Evolutionary conservation across 306 rosid genomes (phyloP), one percentile per base, ranked within the genome.

Genomic region (Dryas alaskensis): DNA sequence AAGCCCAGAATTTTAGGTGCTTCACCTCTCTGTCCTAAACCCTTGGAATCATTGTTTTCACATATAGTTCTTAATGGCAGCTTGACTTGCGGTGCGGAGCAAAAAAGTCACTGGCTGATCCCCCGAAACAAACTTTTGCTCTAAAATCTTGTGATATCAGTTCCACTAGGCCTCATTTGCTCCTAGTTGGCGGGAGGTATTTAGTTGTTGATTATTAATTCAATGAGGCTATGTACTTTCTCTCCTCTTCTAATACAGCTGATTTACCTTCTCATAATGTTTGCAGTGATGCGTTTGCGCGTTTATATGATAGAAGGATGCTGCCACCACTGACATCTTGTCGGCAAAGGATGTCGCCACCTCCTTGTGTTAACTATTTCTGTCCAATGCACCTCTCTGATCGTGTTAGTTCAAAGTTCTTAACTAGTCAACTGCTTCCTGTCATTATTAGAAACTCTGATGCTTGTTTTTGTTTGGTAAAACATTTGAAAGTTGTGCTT

Each of bases 361-460:
- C 99, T 81, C 93, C 88, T 64, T 95, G 99, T 78, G 96, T 92
- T 80, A 92, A 86, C 84, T 95, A 90, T 81, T 95, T 91, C 80
- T 92, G 99, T 76, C 99, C 99, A 17, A 90, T 90, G 96, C 99
- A 95, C 84, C 99, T 95, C 73, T 92, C 99, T 69, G 97, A 92
- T 16, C 90, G 87, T 75, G 99, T 95, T 73, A 87, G 97, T 88
- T 79, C 48, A 64, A 46, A 59, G 60, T 65, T 73, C 61, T 42
- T 81, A n/a, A 31, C 67, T 70, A 57, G 65, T 42, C 39, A 46
- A 42, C 17, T 57, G 54, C 76, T 75, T 62, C 11, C 25, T 14
- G 67, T 40, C 67, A 13, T 62, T 44, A 62, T 40, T 14, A 62
- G 10, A 62, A 54, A n/a, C 11, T 7, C 49, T 17, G 4, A 62